phyloP scores from a whole-genome alignment of 1,284 basidiomycete genomes.

The Paramarasmius palmivorus region DNA sequence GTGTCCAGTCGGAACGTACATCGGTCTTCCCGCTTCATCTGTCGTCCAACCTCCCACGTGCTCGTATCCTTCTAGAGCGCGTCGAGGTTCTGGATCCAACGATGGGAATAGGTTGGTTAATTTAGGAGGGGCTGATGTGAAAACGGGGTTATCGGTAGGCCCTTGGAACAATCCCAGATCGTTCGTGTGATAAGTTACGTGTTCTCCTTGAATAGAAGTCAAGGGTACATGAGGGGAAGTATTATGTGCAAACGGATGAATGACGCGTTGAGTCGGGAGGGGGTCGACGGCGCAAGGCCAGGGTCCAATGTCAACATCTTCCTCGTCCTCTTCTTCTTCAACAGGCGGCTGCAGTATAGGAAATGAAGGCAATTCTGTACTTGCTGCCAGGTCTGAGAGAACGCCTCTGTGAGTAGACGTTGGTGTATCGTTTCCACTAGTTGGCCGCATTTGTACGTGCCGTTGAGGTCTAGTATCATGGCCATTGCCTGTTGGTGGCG shows the following conservation, averaged over 20 bases:
- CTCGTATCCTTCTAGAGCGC: neutral
- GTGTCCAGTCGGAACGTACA: neutral
- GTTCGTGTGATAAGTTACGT: constrained; percentile 15
- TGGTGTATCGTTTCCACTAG: no score
- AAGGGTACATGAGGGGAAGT: neutral
- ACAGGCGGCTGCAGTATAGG: no score
- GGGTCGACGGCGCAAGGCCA: no score
- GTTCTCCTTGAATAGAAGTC: neutral
- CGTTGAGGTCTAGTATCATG: no score
- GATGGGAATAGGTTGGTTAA: constrained; percentile 11
- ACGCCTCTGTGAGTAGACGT: no score
- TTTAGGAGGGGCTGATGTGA: neutral
- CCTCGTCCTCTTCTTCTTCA: no score
- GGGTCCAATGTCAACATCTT: no score
- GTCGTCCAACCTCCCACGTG: neutral
- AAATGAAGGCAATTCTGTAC: no score
- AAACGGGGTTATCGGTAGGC: constrained; percentile 7
- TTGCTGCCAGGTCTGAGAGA: no score
- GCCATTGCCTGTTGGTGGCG: no score
- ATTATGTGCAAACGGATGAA: neutral
- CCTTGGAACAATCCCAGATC: constrained; percentile 10
- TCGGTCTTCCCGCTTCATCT: neutral
- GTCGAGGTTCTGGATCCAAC: neutral
- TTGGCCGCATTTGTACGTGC: no score
- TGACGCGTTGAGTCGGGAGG: neutral